Percentiles rank a stretch among this genome's conserved stretches.
Conservation (phyloP, 169 alveolate genomes). For the Babesia ovata region DNA sequence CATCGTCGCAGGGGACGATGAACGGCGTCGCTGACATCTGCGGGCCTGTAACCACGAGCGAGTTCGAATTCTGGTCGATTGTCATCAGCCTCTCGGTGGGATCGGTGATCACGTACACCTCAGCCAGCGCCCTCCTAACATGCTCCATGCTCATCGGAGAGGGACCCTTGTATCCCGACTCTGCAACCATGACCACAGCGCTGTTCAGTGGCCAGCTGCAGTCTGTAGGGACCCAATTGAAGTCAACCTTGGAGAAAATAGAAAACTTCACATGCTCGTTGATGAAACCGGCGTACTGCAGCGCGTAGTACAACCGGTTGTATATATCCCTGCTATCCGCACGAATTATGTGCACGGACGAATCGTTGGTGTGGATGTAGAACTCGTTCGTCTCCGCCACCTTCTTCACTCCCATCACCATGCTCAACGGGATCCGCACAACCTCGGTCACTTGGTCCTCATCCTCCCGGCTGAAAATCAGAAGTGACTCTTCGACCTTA, state of each 20-base stretch:
- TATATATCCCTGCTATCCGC: conserved; percentile 16
- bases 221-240: conserved; percentile 10
- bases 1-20: conserved; percentile 13
- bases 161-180: conserved; percentile 3
- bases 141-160: conserved; percentile 4
- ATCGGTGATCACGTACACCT: conserved; percentile 34
- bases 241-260: conserved; percentile 44
- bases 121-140: conserved; percentile 1
- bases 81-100: conserved; percentile 20
- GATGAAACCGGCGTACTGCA: conserved; percentile 77
- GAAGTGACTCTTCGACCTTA: conserved; percentile 15
- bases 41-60: conserved; percentile 49
- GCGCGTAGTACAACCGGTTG: conserved; percentile 72
- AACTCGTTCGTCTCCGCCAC: conserved; percentile 15
- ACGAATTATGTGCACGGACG: conserved; percentile 27
- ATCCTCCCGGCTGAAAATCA: conserved; percentile 4
- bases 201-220: conserved; percentile 11
- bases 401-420: conserved; percentile 29
- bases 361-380: conserved; percentile 32
- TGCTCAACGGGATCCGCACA: conserved; percentile 10
- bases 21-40: conserved; percentile 53
- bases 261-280: conserved; percentile 45
- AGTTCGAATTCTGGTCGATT: conserved; percentile 19
- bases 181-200: conserved; percentile 18
- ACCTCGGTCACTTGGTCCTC: conserved; percentile 20